Evolutionary conservation across 345 rosid genomes (phyloP), one percentile per base, ranked within the genome.

Genomic region (Bretschneidera sinensis): DNA sequence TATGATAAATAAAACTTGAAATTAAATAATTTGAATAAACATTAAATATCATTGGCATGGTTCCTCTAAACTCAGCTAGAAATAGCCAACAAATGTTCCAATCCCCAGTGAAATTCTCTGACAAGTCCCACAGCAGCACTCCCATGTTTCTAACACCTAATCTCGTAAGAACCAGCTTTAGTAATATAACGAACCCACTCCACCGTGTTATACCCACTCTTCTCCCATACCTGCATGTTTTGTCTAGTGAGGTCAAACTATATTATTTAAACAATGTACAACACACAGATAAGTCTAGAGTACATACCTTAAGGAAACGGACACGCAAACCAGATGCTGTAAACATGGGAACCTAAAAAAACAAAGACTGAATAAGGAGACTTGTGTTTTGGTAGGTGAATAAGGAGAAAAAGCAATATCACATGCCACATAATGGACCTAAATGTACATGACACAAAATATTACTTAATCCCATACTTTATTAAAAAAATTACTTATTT

Each of bases 161-260:
- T 79, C 89, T 95, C 99, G 10, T 88, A 95, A 2, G 99, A 91
- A 18, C 99, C 99, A 0, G 98, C 99, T 73, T 91, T 95, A 8
- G 97, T 91, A 25, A 95, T 95, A 64, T 95, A 88, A 14, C 98
- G 89, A 66, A 88, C 99, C 98, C 99, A 91, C 71, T 95, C 98
- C 9, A 95, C 96, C 0, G 99, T 95, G 81, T 84, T 95, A 79
- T 91, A 91, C 23, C 99, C 99, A 45, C 96, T 95, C 85, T 95
- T 91, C 79, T 95, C 98, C 99, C 99, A 95, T 13, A 95, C 98
- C 99, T 95, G 73, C 59, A 64, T 22, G 70, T 19, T n/a, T n/a
- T 52, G 69, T 54, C 33, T 49, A 62, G n/a, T 16, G 0, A 18
- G 19, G 35, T 68, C 47, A 77, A 25, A 22, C 6, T 25, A 17